Base-by-base conservation (phyloP, 148 eudicot genomes). In the Diospyros kaki region DNA sequence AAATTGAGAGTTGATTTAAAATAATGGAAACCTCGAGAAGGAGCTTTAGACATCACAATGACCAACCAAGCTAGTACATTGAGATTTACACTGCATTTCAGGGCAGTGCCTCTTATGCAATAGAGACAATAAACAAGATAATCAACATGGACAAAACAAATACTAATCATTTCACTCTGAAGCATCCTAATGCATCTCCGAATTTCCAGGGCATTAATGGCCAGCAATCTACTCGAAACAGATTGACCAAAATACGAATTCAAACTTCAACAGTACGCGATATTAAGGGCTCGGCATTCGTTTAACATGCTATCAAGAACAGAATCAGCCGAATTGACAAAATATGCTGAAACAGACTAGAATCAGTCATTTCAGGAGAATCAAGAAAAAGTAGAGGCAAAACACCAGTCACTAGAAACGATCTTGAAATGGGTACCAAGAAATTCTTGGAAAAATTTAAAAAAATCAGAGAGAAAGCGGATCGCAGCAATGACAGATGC, bases 401-500 rank as follows among this genome's bases (percentile, higher is more conserved):
- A 70, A 53, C 28, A 70, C 5, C 10, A 54, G 3, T 11, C 43
- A 53, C 15, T 7, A 70, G 41, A 74, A 66, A 54, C 18, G 11
- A 65, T 42, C 63, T 55, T 48, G 5, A 66, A 42, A 6, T 53
- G 64, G 64, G 70, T 7, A 10, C 52, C 6, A n/a, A 6, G 44
- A 66, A 65, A 75, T 42, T 58, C 28, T 65, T 10, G 2, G 28
- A 66, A 75, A 9, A 6, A 54, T 53, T 43, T 1, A 1, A 12
- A 52, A 17, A 1, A 44, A 28, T 14, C 18, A 59, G 9, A 60
- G 40, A 60, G 6, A 46, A 45, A 64, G 39, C 28, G 52, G 62
- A 73, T 73, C 76, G 12, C 76, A 73, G 15, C n/a, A 11, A 53
- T 54, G 55, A 58, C 18, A 72, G 18, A 58, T n/a, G 66, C 11